Conservation (phyloP, 2,329 filamentous ascomycete species). For the Epichloe glyceriae region DNA sequence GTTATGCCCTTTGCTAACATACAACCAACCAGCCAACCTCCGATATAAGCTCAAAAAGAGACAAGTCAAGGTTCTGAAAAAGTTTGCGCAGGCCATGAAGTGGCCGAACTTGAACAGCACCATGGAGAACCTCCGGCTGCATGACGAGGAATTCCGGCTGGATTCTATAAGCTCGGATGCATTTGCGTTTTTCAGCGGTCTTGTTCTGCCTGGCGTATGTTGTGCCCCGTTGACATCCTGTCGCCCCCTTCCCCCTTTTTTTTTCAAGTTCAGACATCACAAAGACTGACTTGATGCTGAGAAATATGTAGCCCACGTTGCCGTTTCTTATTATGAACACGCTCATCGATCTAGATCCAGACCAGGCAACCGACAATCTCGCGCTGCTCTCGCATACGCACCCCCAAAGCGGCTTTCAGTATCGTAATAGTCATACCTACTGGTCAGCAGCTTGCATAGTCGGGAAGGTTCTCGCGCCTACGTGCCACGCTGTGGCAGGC, state of each 20-base stretch:
- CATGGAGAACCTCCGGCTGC: conserved; percentile 46
- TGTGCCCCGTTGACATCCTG: neutral
- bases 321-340: conserved; percentile 70
- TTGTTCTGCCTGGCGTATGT: conserved; percentile 56
- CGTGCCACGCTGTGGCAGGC: conserved; percentile 55
- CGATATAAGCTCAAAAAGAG: conserved; percentile 51
- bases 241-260: neutral
- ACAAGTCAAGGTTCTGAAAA: conserved; percentile 55
- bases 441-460: conserved; percentile 62
- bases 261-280: neutral
- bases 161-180: conserved; percentile 54
- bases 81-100: conserved; percentile 60
- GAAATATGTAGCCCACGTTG: conserved; percentile 35
- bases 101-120: conserved; percentile 62
- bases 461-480: conserved; percentile 62
- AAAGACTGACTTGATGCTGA: conserved; percentile 4
- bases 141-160: conserved; percentile 43
- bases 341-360: conserved; percentile 61
- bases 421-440: conserved; percentile 61
- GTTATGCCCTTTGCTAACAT: neutral
- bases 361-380: conserved; percentile 50
- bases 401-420: conserved; percentile 62
- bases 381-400: conserved; percentile 55
- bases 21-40: conserved; percentile 35
- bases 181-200: conserved; percentile 65